phyloP scores from a whole-genome alignment of 768 basidiomycete species.

The Boletus bicolor region DNA sequence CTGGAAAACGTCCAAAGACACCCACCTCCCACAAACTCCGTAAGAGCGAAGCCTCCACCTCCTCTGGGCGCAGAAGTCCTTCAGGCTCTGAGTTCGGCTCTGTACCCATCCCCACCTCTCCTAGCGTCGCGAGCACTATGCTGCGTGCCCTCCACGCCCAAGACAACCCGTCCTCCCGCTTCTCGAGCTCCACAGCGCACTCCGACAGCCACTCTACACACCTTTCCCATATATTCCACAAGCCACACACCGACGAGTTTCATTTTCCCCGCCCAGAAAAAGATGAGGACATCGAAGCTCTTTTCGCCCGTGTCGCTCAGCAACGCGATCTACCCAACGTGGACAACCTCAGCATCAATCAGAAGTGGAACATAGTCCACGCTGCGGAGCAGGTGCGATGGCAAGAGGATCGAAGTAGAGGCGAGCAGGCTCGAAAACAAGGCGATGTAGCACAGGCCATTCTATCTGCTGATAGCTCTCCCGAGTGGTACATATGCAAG shows the following conservation, averaged over 20 bases:
- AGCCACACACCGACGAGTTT: slow-evolving; percentile 57
- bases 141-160: slow-evolving; percentile 55
- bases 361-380: slow-evolving; percentile 91
- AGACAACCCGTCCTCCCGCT: slow-evolving; percentile 59
- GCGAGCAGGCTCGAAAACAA: slow-evolving; percentile 59
- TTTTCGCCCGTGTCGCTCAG: slow-evolving; percentile 76
- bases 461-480: slow-evolving; percentile 62
- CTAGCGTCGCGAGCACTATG: slow-evolving; percentile 32
- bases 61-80: slow-evolving; percentile 49
- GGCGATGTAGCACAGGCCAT: slow-evolving; percentile 54
- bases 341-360: slow-evolving; percentile 62
- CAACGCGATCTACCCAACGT: slow-evolving; percentile 64
- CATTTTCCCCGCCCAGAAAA: slow-evolving; percentile 72
- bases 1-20: slow-evolving; percentile 36
- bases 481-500: slow-evolving; percentile 91
- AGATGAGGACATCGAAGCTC: slow-evolving; percentile 71
- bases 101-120: slow-evolving; percentile 33
- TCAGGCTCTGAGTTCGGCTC: slow-evolving; percentile 54
- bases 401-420: slow-evolving; percentile 65
- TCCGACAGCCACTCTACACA: slow-evolving; percentile 46
- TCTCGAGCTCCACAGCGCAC: slow-evolving; percentile 40
- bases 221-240: slow-evolving; percentile 53
- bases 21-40: slow-evolving; percentile 34
- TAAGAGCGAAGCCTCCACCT: slow-evolving; percentile 56
- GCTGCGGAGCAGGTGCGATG: slow-evolving; percentile 79